Percentiles rank a stretch among this genome's conserved stretches.
Evolutionary conservation across 108 stramenopile genomes (phyloP).

Genomic region (Poteriospumella lacustris): DNA sequence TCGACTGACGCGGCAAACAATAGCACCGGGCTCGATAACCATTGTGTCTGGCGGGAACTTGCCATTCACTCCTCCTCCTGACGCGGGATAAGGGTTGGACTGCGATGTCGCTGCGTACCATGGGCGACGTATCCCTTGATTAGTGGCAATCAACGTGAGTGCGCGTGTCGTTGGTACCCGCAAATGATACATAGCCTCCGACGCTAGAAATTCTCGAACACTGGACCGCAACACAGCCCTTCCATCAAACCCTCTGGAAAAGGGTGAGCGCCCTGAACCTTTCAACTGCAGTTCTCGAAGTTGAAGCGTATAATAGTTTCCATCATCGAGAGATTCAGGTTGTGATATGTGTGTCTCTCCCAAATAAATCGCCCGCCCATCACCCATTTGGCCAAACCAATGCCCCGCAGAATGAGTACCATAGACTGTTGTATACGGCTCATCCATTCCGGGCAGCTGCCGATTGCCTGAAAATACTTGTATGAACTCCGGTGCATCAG

Average conservation of each 20-base stretch:
- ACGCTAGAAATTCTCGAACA: conserved; percentile 54
- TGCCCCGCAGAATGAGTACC: conserved; percentile 12
- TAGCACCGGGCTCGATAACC: conserved; percentile 71
- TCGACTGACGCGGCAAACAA: conserved; percentile 69
- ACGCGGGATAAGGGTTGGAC: neutral
- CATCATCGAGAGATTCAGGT: neutral
- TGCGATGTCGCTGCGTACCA: conserved; percentile 16
- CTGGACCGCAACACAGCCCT: conserved; percentile 54
- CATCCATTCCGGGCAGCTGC: neutral
- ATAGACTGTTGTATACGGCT: conserved; percentile 15
- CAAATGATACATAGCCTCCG: conserved; percentile 87
- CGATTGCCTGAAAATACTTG: conserved; percentile 4
- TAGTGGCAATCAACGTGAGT: conserved; percentile 60
- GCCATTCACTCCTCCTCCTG: neutral
- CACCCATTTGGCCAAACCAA: conserved; percentile 31
- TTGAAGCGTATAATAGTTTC: neutral
- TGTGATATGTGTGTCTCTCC: neutral
- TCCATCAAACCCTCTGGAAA: conserved; percentile 87
- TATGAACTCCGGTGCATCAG: neutral
- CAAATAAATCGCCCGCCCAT: conserved; percentile 14
- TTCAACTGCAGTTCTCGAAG: conserved; percentile 82
- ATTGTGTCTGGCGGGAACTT: conserved; percentile 68
- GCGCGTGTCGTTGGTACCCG: conserved; percentile 82
- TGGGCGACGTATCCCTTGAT: neutral
- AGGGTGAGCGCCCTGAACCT: conserved; percentile 90